Percentiles rank a stretch among this genome's conserved stretches.
Conservation (phyloP, 1,284 basidiomycete species). For the Phellinidium pouzarii region DNA sequence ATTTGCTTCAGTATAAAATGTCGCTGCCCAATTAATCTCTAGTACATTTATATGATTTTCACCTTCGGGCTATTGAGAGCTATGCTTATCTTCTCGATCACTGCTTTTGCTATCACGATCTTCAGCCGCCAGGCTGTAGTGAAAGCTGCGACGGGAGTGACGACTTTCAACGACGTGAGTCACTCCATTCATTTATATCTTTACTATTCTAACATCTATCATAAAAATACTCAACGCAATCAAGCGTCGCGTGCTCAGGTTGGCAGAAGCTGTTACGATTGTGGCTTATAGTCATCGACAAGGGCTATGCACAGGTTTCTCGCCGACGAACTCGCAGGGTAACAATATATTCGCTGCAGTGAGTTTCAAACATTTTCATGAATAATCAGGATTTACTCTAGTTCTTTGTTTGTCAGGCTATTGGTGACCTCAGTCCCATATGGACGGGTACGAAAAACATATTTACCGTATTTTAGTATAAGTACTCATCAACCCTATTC, state of each 20-base stretch:
- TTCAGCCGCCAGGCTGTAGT: not conserved
- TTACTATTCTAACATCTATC: not conserved
- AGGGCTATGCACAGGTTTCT: not conserved
- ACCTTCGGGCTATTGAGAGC: not conserved
- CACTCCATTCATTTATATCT: not conserved
- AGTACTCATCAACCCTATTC: not conserved
- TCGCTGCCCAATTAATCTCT: not conserved
- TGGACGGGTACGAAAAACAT: not conserved
- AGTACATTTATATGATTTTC: no score
- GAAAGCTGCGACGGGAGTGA: not conserved
- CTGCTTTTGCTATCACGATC: not conserved
- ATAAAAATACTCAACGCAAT: not conserved
- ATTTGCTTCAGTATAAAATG: not conserved
- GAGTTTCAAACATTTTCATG: not conserved
- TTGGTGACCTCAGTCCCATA: not conserved
- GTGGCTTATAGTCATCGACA: not conserved
- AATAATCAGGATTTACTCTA: not conserved
- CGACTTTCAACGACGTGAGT: constrained; percentile 3
- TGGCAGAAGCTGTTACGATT: not conserved
- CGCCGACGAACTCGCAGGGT: not conserved
- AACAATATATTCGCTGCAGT: constrained; percentile 1
- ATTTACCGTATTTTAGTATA: not conserved
- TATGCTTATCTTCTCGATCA: not conserved
- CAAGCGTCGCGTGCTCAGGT: constrained; percentile 1
- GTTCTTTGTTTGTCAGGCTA: not conserved